Conservation (phyloP, 2,329 filamentous ascomycete species). For the Thelonectria discophora region DNA sequence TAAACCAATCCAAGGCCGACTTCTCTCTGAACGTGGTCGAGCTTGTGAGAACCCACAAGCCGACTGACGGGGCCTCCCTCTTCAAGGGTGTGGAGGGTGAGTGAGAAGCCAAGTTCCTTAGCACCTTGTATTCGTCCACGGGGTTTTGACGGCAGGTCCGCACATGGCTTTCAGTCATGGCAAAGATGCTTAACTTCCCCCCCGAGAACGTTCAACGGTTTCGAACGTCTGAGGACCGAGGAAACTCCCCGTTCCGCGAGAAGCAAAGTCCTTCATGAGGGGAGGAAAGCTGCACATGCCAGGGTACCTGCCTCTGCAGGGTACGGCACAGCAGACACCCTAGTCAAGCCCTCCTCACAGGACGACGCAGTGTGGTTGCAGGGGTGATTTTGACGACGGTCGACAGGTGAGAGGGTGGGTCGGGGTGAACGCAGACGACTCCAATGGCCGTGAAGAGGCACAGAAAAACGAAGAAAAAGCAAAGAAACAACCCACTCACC, state of each 20-base stretch:
- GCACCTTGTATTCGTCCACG: too few species aligned
- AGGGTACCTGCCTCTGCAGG: too few species aligned
- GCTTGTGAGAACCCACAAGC: conserved; percentile 41
- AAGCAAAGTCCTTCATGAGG: too few species aligned
- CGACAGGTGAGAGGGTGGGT: conserved; percentile 40
- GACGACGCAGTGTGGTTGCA: conserved; percentile 17
- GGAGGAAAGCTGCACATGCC: too few species aligned
- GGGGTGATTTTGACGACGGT: conserved; percentile 34
- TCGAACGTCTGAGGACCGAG: too few species aligned
- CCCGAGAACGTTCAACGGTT: too few species aligned
- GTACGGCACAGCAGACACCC: conserved; percentile 19
- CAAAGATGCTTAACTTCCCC: too few species aligned
- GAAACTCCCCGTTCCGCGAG: too few species aligned
- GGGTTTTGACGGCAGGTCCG: too few species aligned
- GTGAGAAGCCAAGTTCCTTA: too few species aligned
- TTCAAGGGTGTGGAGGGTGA: conserved; percentile 30
- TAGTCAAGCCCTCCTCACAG: conserved; percentile 3
- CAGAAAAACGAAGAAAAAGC: conserved; percentile 29
- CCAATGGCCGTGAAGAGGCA: conserved; percentile 28
- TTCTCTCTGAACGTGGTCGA: conserved; percentile 36
- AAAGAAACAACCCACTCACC: conserved; percentile 29
- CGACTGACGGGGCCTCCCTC: conserved; percentile 38
- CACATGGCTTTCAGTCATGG: too few species aligned
- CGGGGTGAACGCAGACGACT: conserved; percentile 28
- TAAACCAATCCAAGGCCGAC: conserved; percentile 37